These are phyloP conservation scores for Cenchrus americanus DNA, from an alignment of 176 grass and related monocot genomes.

Conservation along the genomic window DNA sequence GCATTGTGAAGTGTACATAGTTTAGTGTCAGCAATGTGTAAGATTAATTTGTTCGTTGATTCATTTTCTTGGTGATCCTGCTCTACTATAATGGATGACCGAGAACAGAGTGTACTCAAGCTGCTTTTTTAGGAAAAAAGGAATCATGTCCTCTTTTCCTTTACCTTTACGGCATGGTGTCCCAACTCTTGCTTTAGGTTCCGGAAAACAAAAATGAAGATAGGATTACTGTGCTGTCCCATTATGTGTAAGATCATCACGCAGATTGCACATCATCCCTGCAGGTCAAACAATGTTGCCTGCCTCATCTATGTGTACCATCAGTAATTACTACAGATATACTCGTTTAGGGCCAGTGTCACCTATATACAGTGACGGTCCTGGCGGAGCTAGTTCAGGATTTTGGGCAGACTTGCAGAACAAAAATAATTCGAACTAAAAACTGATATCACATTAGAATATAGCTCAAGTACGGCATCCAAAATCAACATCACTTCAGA, in stretches of 20 bases:
- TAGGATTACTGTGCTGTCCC: neutral
- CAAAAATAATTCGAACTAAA: too few relatives aligned
- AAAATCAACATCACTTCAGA: too few relatives aligned
- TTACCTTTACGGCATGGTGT: neutral
- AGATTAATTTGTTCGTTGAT: constrained; percentile 20
- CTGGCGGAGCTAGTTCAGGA: too few relatives aligned
- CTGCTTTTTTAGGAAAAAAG: neutral
- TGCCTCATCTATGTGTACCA: too few relatives aligned
- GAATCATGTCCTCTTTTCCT: neutral
- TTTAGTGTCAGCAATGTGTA: neutral
- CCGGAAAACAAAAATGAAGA: neutral
- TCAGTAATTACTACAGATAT: too few relatives aligned
- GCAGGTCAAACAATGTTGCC: too few relatives aligned
- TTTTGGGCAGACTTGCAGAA: too few relatives aligned
- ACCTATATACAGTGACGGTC: too few relatives aligned
- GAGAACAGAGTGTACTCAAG: neutral
- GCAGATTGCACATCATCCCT: too few relatives aligned
- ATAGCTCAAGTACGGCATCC: too few relatives aligned
- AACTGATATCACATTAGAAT: too few relatives aligned
- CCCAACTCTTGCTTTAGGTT: neutral
- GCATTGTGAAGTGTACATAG: constrained; percentile 21
- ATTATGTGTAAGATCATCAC: neutral
- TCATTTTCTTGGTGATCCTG: constrained; percentile 30
- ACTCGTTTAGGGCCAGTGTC: too few relatives aligned
- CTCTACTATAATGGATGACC: neutral